phyloP scores from a whole-genome alignment of 768 basidiomycete genomes.

The Russula sp. region DNA sequence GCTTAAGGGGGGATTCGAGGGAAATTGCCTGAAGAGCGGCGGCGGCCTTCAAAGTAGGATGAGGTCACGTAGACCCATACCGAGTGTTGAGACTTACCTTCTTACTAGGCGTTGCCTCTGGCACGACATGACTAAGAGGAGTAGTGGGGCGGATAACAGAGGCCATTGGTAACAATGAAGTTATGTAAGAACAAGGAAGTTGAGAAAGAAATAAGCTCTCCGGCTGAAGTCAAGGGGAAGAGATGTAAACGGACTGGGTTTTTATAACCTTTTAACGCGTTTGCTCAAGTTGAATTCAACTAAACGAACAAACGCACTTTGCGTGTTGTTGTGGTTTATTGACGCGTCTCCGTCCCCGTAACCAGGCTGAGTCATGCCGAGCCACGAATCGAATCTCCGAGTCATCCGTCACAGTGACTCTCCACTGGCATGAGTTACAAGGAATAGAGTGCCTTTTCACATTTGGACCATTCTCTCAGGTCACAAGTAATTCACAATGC shows the following conservation, averaged over 20 bases:
- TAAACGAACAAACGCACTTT: constrained; percentile 24
- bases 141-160: constrained; percentile 23
- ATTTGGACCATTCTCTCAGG: background rate
- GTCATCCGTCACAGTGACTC: background rate
- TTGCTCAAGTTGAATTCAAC: constrained; percentile 29
- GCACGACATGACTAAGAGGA: constrained; percentile 24
- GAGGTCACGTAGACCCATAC: background rate
- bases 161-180: constrained; percentile 20
- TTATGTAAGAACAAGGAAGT: background rate
- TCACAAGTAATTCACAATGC: background rate
- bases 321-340: constrained; percentile 35
- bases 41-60: constrained; percentile 27
- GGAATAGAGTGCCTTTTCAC: background rate
- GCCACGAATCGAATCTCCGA: background rate
- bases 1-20: constrained; percentile 30
- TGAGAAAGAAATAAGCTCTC: constrained; percentile 2
- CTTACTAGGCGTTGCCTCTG: constrained; percentile 36
- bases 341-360: constrained; percentile 15
- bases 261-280: constrained; percentile 25
- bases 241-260: background rate
- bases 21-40: constrained; percentile 30
- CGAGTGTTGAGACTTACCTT: constrained; percentile 24
- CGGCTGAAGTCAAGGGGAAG: background rate
- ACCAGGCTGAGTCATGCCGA: background rate
- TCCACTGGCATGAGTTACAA: background rate